phyloP scores from a whole-genome alignment of 1,284 basidiomycete species.

The Marasmius tenuissimus region DNA sequence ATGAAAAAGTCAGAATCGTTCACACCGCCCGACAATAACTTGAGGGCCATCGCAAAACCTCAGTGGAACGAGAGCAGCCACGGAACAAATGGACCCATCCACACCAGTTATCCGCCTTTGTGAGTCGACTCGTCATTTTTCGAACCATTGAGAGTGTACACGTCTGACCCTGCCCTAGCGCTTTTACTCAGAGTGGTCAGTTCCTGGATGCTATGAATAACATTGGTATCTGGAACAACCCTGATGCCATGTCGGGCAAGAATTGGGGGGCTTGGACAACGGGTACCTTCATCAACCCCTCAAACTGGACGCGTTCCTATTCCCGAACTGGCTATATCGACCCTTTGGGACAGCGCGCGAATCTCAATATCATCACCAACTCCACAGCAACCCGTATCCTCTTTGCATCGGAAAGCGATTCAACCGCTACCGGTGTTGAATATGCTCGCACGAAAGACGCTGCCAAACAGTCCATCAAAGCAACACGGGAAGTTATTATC shows the following conservation, averaged over 20 bases:
- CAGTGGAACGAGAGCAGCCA: slow-evolving; percentile 39
- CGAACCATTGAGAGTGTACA: no score
- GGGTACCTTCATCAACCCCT: slow-evolving; percentile 62
- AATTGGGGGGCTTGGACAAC: slow-evolving; percentile 57
- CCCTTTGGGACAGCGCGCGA: slow-evolving; percentile 53
- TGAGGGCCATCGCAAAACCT: slow-evolving; percentile 36
- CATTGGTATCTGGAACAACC: slow-evolving; percentile 40
- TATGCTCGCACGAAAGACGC: slow-evolving; percentile 35
- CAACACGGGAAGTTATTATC: slow-evolving; percentile 61
- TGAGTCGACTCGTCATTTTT: slow-evolving; percentile 31
- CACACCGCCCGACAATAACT: slow-evolving; percentile 35
- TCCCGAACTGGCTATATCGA: slow-evolving; percentile 72
- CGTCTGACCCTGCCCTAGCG: no score
- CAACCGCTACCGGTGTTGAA: slow-evolving; percentile 56
- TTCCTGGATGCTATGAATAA: slow-evolving; percentile 50
- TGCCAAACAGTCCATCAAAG: slow-evolving; percentile 31
- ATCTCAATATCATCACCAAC: slow-evolving; percentile 62
- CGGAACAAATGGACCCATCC: slow-evolving; percentile 46
- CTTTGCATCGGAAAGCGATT: slow-evolving; percentile 45
- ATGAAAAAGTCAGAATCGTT: slow-evolving; percentile 45
- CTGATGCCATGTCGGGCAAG: slow-evolving; percentile 50
- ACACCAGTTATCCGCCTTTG: slow-evolving; percentile 51
- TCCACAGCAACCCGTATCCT: slow-evolving; percentile 61
- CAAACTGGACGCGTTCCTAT: slow-evolving; percentile 69
- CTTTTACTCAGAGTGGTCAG: slow-evolving; percentile 47